Evolutionary conservation across 345 rosid genomes (phyloP), one percentile per base, ranked within the genome.

Genomic region (Toxicodendron radicans): DNA sequence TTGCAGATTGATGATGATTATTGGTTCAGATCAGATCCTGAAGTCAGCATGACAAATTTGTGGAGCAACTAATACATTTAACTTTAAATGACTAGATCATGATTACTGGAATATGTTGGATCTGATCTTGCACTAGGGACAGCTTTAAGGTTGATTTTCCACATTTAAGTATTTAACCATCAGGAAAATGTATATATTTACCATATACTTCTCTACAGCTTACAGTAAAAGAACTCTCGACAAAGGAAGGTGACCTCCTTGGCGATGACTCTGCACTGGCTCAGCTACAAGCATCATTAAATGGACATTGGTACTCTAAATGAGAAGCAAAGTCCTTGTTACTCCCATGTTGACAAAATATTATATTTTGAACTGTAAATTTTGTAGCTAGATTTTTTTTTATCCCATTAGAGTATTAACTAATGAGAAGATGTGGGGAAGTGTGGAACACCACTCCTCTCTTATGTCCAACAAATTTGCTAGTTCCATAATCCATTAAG

Each of bases 1-100:
- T 78, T 66, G 75, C 85, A 90, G 95, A 72, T 78, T 60, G 82
- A 80, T 41, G 89, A 87, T 73, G 94, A 92, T 73, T 92, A 92
- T 64, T 90, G 97, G 97, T 83, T 92, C 79, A 76, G 18, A 43
- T 84, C 97, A 52, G 83, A 88, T 24, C 80, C 81, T 23, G 75
- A 78, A 46, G 84, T 85, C 78, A 81, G 89, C 83, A 66, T 85
- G 51, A 82, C 91, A 23, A 85, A 87, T 63, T 63, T 88, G 80
- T 92, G 95, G 97, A 80, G 76, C 74, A 73, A 73, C 33, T 76
- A 73, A 53, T 61, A 32, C 16, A 33, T 23, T 61, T 6, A 56
- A 43, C 65, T 45, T 46, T 49, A 8, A 72, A 45, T 46, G 46
- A 71, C 38, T 52, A 41, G 23, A 27, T 64, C 38, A 23, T 2